phyloP scores from a whole-genome alignment of 306 rosid genomes.

The Trifolium dubium region DNA sequence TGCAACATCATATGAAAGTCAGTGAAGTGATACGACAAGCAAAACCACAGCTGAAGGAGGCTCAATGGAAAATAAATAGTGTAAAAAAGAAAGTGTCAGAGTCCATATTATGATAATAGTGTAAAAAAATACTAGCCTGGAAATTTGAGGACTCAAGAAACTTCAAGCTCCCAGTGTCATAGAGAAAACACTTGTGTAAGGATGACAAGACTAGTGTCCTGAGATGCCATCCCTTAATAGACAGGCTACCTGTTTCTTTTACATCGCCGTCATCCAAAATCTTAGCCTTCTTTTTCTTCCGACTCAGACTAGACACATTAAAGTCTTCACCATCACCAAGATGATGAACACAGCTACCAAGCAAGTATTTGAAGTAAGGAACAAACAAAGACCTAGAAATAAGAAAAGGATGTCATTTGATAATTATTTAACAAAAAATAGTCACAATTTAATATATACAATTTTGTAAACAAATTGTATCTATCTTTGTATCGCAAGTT shows the following conservation, averaged over 20 bases:
- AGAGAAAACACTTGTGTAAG: constrained; percentile 84
- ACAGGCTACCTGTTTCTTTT: constrained; percentile 47
- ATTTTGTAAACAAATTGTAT: constrained; percentile 10
- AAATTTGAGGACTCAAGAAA: constrained; percentile 84
- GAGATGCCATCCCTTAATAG: constrained; percentile 77
- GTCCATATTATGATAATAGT: background rate
- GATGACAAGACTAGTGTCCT: constrained; percentile 78
- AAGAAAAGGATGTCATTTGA: constrained; percentile 30
- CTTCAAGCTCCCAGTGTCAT: constrained; percentile 78
- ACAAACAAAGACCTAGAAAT: constrained; percentile 84
- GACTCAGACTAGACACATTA: constrained; percentile 45
- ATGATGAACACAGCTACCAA: constrained; percentile 68
- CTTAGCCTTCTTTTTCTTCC: constrained; percentile 82
- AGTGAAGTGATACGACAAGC: constrained; percentile 31
- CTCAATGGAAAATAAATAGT: background rate
- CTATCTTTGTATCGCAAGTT: constrained; percentile 11
- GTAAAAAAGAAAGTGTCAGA: too few relatives aligned
- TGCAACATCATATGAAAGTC: constrained; percentile 45
- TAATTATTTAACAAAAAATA: constrained; percentile 3
- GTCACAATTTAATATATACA: constrained; percentile 13
- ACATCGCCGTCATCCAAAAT: constrained; percentile 46
- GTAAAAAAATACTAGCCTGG: constrained; percentile 60
- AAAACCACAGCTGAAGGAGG: constrained; percentile 1
- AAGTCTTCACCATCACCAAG: constrained; percentile 61
- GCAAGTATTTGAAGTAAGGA: constrained; percentile 91